Percentiles rank a stretch among this genome's conserved stretches.
Conservation (phyloP, 768 basidiomycete genomes). For the Lentinus brumalis region DNA sequence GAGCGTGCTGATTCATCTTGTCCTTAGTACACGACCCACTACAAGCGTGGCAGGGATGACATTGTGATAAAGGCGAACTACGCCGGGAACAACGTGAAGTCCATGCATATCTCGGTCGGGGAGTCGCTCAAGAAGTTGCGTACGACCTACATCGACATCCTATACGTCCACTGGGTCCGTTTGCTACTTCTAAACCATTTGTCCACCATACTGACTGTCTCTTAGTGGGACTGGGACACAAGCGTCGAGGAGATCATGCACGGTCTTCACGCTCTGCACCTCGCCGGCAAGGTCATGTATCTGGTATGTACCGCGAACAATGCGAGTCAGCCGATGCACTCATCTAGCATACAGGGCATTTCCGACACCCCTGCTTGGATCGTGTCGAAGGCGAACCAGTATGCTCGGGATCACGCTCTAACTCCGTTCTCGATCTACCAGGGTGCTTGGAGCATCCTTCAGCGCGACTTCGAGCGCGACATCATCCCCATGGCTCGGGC, state of each 20-base stretch:
- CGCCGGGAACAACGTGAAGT: constrained; percentile 43
- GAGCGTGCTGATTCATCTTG: too few relatives aligned
- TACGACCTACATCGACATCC: constrained; percentile 47
- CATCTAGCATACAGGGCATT: constrained; percentile 13
- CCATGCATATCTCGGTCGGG: constrained; percentile 36
- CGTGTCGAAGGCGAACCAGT: constrained; percentile 40
- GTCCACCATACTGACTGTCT: constrained; percentile 37
- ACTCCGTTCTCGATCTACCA: constrained; percentile 39
- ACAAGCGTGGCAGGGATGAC: constrained; percentile 19
- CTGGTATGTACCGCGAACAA: constrained; percentile 27
- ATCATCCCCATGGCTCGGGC: constrained; percentile 39
- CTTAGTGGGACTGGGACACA: constrained; percentile 54
- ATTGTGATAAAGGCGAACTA: constrained; percentile 28
- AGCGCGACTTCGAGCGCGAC: constrained; percentile 42
- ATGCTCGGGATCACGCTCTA: constrained; percentile 40
- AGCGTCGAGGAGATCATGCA: constrained; percentile 60
- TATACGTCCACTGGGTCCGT: constrained; percentile 43
- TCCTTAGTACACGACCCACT: constrained; percentile 28
- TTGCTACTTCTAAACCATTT: constrained; percentile 38
- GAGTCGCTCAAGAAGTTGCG: constrained; percentile 43
- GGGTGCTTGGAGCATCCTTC: constrained; percentile 37
- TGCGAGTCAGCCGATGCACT: not conserved
- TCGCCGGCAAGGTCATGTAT: constrained; percentile 49
- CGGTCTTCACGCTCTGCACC: constrained; percentile 51
- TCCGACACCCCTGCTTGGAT: constrained; percentile 40